Evolutionary conservation across 202 grass and related monocot genomes (phyloP), one percentile per base, ranked within the genome.

Genomic region (Hordeum pubiflorum): DNA sequence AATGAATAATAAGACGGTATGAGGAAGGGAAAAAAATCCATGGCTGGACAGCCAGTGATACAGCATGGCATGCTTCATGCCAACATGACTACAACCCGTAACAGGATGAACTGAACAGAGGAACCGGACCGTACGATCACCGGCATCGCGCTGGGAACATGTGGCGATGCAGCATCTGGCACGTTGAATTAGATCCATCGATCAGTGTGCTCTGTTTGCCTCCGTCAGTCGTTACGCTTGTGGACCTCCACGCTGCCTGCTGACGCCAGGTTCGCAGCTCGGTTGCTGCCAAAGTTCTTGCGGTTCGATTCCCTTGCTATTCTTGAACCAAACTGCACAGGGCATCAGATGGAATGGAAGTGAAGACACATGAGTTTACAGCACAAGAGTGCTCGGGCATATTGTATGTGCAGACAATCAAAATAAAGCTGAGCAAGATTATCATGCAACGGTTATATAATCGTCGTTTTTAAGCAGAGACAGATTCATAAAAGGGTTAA

Each of bases 291-390:
- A 0, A 95, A 98, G 86, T 89, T 92, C 56, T 86, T 91, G 56
- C 87, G 89, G 79, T 98, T 98, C 2, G 92, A 95, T 70, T 94
- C 95, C 82, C 90, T 89, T 27, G 95, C 92, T 80, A 91, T 93
- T 79, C 95, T 93, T 29, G 95, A 91, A 80, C 95, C 92, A 82
- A 98, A 95, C 96, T 93, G 82, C 14, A 43, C 58, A 52, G 10
- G 77, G 12, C 1, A 68, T 79, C 5, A 10, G 32, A 77, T 12
- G 56, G 69, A 72, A 32, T 7, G 9, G 37, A 59, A 33, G 33
- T 70, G 3, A 62, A 3, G 10, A 52, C 24, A 32, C 15, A 48
- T 72, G 27, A 50, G 41, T 72, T 31, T 31, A 7, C 41, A 48
- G 41, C 22, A 71, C 39, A 71, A 44, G 21, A 70, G 67, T 46